Evolutionary conservation across 2,329 filamentous ascomycete genomes (phyloP), one percentile per base, ranked within the genome.

Genomic region (Phaeosphaeria sp.): DNA sequence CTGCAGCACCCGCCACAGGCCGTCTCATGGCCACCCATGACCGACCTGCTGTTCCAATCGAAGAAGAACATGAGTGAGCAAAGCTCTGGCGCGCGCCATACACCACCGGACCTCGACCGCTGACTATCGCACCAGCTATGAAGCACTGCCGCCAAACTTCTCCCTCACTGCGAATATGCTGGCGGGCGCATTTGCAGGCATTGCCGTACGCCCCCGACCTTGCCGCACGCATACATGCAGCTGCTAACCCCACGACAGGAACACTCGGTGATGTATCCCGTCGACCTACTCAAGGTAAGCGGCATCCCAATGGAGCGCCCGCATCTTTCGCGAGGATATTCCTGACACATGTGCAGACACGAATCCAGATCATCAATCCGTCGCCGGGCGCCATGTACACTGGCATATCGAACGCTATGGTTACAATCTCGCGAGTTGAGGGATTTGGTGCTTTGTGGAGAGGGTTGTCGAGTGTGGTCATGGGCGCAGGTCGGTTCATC

Each of bases 231-330:
- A 42, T 45, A 52, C 51, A 53, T 48, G 43, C 47, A 57, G 49
- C 43, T 42, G 57, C 76, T 67, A 63, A 77, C 60, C 49, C 46
- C 66, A 61, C 60, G 49, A 63, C 59, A 97, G 93, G 94, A 98
- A 82, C 94, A 98, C 80, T 96, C 94, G 58, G 93, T 97, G 72
- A 98, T 99, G 95, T 99, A 99, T 77, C 95, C 95, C 20, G 91
- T 99, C 75, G 95, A 99, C 82, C 88, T 96, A 68, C 91, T 99
- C 76, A 99, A 99, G 90, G 95, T 97, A 78, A 64, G 82, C 72
- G 51, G 55, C 58, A 59, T 5, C 40, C 33, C 20, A 9, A 17
- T 44, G 6, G 6, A 24, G 17, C 46, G 40, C 18, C 11, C 33
- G 40, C 24, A 53, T 30, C 7, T 39, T 33, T 44, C 50, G n/a